Evolutionary conservation across 768 basidiomycete species (phyloP), one percentile per base, ranked within the genome.

Genomic region (Saitozyma sp.): DNA sequence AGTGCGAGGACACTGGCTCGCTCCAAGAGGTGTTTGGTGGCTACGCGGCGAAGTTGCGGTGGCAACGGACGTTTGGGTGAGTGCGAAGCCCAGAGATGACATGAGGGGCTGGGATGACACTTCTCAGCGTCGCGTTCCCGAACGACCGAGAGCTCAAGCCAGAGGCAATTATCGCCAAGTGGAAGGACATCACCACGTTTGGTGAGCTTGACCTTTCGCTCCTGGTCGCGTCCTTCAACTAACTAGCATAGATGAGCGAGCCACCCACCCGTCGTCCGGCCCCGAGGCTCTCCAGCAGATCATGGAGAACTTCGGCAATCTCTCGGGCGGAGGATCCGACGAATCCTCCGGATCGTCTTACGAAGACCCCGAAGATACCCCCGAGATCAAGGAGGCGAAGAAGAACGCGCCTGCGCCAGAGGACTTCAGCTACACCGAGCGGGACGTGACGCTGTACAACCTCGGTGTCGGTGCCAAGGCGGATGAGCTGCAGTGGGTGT

Each of bases 381-480:
- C 87, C 51, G 80, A 92, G 58, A 91, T 98, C 59, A 85, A 82
- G 6, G 85, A 91, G 46, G 92, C 90, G 37, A 97, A 98, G 84
- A 85, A 84, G 74, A 79, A 80, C 17, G 52, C 66, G 19, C 75
- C 82, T 1, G 74, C 82, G 0, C 82, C 86, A 6, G 81, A 83
- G 48, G 85, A 86, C 48, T 94, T 86, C 80, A 83, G 78, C 19
- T 99, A 90, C 79, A 87, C 88, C 8, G 92, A 96, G 82, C 85
- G 90, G 38, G 93, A 98, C 75, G 86, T 97, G 43, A 89, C 96
- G 66, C 82, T 98, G 9, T 99, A 98, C 82, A 97, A 97, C 80
- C 83, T 98, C 42, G 94, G 95, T 43, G 81, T 98, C 61, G 96
- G 96, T 10, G 96, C 94, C 20, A 94, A 89, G 0, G 93, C 89